These are phyloP conservation scores for Yamagishiella unicocca DNA, from an alignment of 139 green algal genomes.

Conservation along the genomic window DNA sequence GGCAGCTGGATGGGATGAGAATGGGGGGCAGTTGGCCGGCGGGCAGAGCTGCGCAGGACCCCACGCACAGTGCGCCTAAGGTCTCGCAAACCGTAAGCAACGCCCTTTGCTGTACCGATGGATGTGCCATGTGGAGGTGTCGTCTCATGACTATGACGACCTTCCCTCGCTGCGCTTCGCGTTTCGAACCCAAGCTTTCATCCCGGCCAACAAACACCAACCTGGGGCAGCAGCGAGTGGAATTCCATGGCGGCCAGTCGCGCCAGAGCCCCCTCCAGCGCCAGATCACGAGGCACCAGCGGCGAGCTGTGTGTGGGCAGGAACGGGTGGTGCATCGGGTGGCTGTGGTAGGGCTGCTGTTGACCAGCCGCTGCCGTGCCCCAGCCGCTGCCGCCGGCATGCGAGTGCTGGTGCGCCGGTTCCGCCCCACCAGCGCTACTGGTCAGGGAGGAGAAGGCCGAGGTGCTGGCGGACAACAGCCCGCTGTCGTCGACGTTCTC, in stretches of 20 bases:
- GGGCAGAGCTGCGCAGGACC: too few relatives aligned
- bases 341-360: neutral
- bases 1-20: too few relatives aligned
- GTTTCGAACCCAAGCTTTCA: too few relatives aligned
- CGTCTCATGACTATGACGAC: too few relatives aligned
- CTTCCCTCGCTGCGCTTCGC: too few relatives aligned
- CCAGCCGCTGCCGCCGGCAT: neutral
- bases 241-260: constrained; percentile 42
- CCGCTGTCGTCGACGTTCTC: neutral
- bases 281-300: constrained; percentile 24
- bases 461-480: neutral
- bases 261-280: constrained; percentile 27
- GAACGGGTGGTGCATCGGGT: neutral
- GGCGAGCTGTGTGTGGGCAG: neutral
- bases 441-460: neutral
- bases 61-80: too few relatives aligned
- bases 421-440: neutral
- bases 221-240: neutral
- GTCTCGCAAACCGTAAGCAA: too few relatives aligned
- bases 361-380: too few relatives aligned
- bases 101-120: too few relatives aligned
- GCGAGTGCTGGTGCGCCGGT: neutral
- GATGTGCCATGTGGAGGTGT: too few relatives aligned
- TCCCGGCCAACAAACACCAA: too few relatives aligned
- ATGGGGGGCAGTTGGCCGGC: too few relatives aligned